These are phyloP conservation scores for Colletotrichum abscissum DNA, from an alignment of 2,329 filamentous ascomycete species.

Conservation along the genomic window DNA sequence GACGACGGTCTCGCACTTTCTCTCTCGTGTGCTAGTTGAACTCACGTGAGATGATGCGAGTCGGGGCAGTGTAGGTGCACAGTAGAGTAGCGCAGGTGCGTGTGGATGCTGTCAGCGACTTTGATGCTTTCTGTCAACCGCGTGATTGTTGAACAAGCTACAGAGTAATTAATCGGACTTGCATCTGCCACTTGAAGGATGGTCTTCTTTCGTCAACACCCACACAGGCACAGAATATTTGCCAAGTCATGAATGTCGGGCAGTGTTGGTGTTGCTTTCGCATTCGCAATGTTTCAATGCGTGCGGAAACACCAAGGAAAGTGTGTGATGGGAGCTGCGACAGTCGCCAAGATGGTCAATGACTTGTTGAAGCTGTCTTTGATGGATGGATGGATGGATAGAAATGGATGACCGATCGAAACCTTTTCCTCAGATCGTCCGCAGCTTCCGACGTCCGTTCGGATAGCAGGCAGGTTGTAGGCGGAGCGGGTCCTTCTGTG, in stretches of 20 bases:
- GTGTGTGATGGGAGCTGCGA: conserved; percentile 18
- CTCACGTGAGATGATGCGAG: background rate
- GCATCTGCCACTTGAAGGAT: too few relatives aligned
- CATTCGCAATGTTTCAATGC: background rate
- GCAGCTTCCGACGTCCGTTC: background rate
- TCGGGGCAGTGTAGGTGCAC: background rate
- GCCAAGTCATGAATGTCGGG: background rate
- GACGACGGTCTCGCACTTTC: background rate
- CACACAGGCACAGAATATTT: too few relatives aligned
- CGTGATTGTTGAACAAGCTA: background rate
- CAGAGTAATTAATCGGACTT: too few relatives aligned
- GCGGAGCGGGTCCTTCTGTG: background rate
- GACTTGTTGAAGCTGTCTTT: background rate
- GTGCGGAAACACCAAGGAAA: conserved; percentile 18
- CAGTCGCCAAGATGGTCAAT: conserved; percentile 6
- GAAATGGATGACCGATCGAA: background rate
- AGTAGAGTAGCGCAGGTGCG: background rate
- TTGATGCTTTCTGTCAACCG: background rate
- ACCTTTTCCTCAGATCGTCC: background rate
- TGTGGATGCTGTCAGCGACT: background rate
- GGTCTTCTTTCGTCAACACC: too few relatives aligned
- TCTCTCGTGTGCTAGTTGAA: background rate
- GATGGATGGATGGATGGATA: background rate
- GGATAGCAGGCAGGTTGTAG: background rate
- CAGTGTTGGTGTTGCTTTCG: background rate